phyloP scores from a whole-genome alignment of 2,329 filamentous ascomycete species.

The Sporothrix curviconia region DNA sequence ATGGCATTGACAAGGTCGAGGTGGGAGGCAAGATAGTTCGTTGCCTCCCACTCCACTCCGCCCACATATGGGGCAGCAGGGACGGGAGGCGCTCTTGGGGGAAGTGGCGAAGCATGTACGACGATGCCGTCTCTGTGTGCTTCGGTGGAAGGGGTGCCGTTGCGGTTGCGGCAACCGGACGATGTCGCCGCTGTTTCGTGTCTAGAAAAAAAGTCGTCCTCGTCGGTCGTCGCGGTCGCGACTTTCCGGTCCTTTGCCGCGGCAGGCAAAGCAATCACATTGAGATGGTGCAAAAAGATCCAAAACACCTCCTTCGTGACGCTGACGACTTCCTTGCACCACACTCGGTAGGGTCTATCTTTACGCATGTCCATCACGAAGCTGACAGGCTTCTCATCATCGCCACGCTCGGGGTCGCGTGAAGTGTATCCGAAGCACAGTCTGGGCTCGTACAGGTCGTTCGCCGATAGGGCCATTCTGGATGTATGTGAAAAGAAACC shows the following conservation, averaged over 20 bases:
- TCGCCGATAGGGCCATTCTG: constrained; percentile 57
- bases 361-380: constrained; percentile 89
- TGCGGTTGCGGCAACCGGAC: constrained; percentile 5
- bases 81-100: constrained; percentile 82
- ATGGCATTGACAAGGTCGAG: constrained; percentile 90
- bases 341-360: constrained; percentile 81
- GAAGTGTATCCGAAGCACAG: constrained; percentile 76
- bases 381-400: constrained; percentile 67
- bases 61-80: constrained; percentile 93
- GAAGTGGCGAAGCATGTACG: constrained; percentile 67
- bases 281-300: constrained; percentile 95
- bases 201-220: background rate
- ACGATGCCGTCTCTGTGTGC: constrained; percentile 35
- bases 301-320: constrained; percentile 98
- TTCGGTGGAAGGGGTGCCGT: constrained; percentile 30
- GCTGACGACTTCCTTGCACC: constrained; percentile 86
- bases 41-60: constrained; percentile 97
- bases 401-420: constrained; percentile 68
- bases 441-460: constrained; percentile 60
- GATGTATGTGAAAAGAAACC: constrained; percentile 82
- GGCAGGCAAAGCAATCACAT: constrained; percentile 64
- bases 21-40: constrained; percentile 89
- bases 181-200: background rate
- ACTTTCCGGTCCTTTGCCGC: background rate
- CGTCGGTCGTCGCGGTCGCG: background rate